phyloP scores from a whole-genome alignment of 495 filamentous ascomycete genomes.

The Daldinia vernicosa region DNA sequence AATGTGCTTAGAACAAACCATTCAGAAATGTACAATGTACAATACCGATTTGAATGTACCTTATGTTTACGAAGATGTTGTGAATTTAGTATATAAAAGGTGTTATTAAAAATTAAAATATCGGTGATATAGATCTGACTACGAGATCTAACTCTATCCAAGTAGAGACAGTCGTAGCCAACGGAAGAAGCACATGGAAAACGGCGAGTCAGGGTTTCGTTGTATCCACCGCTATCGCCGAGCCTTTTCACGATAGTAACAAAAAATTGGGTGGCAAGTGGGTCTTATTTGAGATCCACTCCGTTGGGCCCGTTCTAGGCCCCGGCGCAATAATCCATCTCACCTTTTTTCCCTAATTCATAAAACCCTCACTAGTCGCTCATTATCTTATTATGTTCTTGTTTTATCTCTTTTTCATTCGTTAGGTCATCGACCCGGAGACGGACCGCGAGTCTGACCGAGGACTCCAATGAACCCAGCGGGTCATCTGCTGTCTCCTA shows the following conservation, averaged over 20 bases:
- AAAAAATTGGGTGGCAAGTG: conserved; percentile 22
- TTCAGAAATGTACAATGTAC: too few relatives aligned
- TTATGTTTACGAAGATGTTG: too few relatives aligned
- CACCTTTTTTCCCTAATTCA: background rate
- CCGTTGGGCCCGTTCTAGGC: conserved; percentile 21
- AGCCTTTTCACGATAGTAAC: conserved; percentile 30
- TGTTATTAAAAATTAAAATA: too few relatives aligned
- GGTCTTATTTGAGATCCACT: conserved; percentile 26
- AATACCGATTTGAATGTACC: too few relatives aligned
- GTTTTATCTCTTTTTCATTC: conserved; percentile 12
- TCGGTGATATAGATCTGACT: too few relatives aligned
- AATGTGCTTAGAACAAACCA: too few relatives aligned
- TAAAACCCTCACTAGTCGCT: conserved; percentile 18
- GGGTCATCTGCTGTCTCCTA: conserved; percentile 43
- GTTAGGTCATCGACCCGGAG: conserved; percentile 4
- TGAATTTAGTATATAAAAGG: too few relatives aligned
- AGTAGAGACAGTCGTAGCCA: conserved; percentile 6
- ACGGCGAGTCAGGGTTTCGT: conserved; percentile 16
- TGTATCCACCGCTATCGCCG: conserved; percentile 32
- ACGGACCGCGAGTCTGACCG: conserved; percentile 25
- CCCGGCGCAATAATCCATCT: conserved; percentile 16
- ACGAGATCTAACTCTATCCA: too few relatives aligned
- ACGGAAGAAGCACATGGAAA: conserved; percentile 30
- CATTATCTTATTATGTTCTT: conserved; percentile 6
- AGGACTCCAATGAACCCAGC: conserved; percentile 40